Evolutionary conservation across 192 early-diverging fungal genomes (phyloP).

Genomic region (Coemansia sp.): DNA sequence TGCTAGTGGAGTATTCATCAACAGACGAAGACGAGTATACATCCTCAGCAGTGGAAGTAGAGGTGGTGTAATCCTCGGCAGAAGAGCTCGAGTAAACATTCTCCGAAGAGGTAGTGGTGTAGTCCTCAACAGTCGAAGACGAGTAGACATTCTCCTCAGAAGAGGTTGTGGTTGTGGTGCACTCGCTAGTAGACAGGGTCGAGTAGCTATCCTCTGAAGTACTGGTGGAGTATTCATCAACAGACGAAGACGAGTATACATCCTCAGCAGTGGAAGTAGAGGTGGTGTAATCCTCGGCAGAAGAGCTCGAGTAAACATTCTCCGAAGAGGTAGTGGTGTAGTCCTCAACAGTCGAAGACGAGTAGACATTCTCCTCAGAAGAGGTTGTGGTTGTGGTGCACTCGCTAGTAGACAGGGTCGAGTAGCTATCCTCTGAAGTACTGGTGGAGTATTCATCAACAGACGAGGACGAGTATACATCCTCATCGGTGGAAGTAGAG

Average conservation of each 20-base stretch:
- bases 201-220: not conserved
- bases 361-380: not conserved
- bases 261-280: not conserved
- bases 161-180: not conserved
- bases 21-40: not conserved
- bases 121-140: not conserved
- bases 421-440: not conserved
- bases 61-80: not conserved
- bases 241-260: not conserved
- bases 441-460: not conserved
- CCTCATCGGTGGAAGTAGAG: not conserved
- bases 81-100: not conserved
- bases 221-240: not conserved
- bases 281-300: not conserved
- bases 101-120: not conserved
- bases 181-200: not conserved
- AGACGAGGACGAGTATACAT: not conserved
- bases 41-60: not conserved
- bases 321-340: not conserved
- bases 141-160: not conserved
- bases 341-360: not conserved
- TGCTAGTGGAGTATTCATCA: not conserved
- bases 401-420: not conserved
- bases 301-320: not conserved
- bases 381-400: not conserved